These are phyloP conservation scores for Salpingoeca rosetta DNA, from an alignment of 78 protist genomes.

Conservation along the genomic window DNA sequence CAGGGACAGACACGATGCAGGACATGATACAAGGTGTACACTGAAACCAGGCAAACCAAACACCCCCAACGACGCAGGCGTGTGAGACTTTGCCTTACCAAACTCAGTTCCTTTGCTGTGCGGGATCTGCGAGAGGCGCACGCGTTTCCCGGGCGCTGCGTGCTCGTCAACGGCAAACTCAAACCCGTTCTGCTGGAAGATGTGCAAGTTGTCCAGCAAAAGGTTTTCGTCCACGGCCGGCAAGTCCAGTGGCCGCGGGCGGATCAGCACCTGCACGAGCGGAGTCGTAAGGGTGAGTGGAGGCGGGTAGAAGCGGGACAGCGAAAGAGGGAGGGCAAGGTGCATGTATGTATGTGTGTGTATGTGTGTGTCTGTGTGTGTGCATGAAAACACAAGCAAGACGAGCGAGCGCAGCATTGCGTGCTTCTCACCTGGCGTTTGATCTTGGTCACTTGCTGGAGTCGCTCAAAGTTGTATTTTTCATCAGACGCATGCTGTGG, in stretches of 20 bases:
- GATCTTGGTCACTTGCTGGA: slow-evolving; percentile 5
- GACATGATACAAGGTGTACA: no score
- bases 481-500: slow-evolving; percentile 93
- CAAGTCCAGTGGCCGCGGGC: slow-evolving; percentile 29
- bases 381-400: not conserved
- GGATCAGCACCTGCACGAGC: no score
- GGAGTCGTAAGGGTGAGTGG: no score
- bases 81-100: no score
- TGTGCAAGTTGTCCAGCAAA: slow-evolving; percentile 28
- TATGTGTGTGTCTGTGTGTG: slow-evolving; percentile 16
- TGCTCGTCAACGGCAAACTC: slow-evolving; percentile 22
- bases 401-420: not conserved
- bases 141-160: slow-evolving; percentile 36
- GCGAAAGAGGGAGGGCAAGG: no score
- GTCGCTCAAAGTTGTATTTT: slow-evolving; percentile 74
- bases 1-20: no score
- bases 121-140: slow-evolving; percentile 45
- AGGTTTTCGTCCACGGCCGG: slow-evolving; percentile 47
- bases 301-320: no score
- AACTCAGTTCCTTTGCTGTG: slow-evolving; percentile 26
- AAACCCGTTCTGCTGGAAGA: slow-evolving; percentile 60
- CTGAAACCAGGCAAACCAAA: no score
- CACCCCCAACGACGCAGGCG: no score
- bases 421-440: not conserved
- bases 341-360: no score